A percentile compares a stretch with the other conserved stretches of the same genome.
These are phyloP conservation scores for Rutstroemia sp. DNA, from an alignment of 2,329 filamentous ascomycete species.

Conservation along the genomic window DNA sequence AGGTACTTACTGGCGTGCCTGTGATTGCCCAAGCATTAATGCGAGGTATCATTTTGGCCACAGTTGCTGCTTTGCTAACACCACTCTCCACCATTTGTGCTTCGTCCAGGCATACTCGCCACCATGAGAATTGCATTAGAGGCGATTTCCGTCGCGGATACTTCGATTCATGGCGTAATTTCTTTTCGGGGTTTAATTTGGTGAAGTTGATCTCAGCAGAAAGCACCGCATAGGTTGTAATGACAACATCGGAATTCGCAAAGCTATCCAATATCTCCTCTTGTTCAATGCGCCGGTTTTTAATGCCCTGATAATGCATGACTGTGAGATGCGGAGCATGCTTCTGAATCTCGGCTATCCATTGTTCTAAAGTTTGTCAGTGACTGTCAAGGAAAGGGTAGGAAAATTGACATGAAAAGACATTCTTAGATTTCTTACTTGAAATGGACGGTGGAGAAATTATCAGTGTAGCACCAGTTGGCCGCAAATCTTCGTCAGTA, in stretches of 20 bases:
- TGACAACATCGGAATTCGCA: constrained; percentile 47
- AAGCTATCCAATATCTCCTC: constrained; percentile 38
- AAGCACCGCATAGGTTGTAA: constrained; percentile 65
- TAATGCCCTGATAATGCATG: constrained; percentile 47
- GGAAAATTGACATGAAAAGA: neutral
- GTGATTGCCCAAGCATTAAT: constrained; percentile 88
- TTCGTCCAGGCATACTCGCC: constrained; percentile 72
- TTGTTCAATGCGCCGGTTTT: constrained; percentile 26
- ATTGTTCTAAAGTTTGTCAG: constrained; percentile 40
- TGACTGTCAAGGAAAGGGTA: neutral
- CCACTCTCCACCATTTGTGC: constrained; percentile 93
- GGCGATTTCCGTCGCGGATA: constrained; percentile 66
- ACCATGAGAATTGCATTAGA: constrained; percentile 73
- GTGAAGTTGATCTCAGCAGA: constrained; percentile 74
- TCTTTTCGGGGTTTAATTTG: constrained; percentile 59
- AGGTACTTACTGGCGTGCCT: constrained; percentile 66
- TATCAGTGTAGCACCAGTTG: constrained; percentile 52
- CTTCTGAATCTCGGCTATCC: constrained; percentile 50
- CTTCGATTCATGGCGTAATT: constrained; percentile 53
- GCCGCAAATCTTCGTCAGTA: constrained; percentile 36
- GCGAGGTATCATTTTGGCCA: constrained; percentile 74
- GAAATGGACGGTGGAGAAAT: constrained; percentile 48
- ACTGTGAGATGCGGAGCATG: constrained; percentile 52
- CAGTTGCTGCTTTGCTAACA: constrained; percentile 71
- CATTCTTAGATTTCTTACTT: neutral